Base-by-base conservation (phyloP, 2,329 filamentous ascomycete species). In the Diplodia sapinea region DNA sequence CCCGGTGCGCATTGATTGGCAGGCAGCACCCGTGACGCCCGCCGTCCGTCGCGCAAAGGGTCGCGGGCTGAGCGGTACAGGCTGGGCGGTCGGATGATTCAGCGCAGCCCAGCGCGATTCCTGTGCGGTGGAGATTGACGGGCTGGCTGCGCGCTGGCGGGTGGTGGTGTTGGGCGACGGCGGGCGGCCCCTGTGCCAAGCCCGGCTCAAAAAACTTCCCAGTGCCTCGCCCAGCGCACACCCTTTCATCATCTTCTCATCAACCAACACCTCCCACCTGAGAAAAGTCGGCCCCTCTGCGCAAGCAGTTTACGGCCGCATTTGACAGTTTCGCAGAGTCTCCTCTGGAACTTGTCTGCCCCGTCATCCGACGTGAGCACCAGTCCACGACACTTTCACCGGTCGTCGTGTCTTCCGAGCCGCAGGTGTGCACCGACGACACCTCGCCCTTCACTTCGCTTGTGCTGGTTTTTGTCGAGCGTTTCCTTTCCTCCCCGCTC, bases 261-360 rank as follows among this genome's bases (percentile, higher is more conserved):
- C 50, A 68, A 68, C 47, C 65, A 68, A 40, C 59, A 56, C 66
- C 47, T 57, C 50, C 51, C 40, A 54, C 38, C 65, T 40, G 17
- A 49, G 57, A 66, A 66, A 50, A 61, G 56, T 23, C 47, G 56
- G 38, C 59, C 66, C 56, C 40, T 64, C 66, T 68, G 66, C 66
- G 55, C 40, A 26, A 52, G 65, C 66, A 64, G 56, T 33, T 38
- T 56, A 57, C 50, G 76, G 72, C 77, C 75, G 76, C 75, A 73
- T 75, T 74, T 71, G 69, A 64, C 65, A 76, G 59, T 76, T 79
- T 79, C 77, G 75, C 74, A 77, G 74, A 72, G 70, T 66, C 70
- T 70, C 75, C 76, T 78, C 75, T 78, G 72, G 77, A 79, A 77
- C 77, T 77, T 72, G 70, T 68, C 66, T 71, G 38, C 57, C 52